Conservation (phyloP, 331 rosid genomes). For the Quercus tomentella region DNA sequence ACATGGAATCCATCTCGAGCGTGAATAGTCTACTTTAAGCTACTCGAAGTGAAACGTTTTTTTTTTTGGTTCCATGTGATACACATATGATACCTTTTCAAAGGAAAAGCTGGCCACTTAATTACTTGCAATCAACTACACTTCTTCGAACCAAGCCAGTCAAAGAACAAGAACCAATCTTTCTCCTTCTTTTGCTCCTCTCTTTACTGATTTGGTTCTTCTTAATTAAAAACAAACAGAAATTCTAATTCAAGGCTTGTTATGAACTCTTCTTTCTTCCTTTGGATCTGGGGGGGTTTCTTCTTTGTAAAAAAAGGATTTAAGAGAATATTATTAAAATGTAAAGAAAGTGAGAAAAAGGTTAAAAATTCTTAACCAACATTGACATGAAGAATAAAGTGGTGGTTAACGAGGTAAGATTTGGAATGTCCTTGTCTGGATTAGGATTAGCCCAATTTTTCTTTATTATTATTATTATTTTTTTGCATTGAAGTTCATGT, state of each 20-base stretch:
- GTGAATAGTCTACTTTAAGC: background rate
- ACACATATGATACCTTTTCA: background rate
- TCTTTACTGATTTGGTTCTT: slow-evolving; percentile 13
- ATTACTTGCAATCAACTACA: background rate
- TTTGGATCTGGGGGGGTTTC: slow-evolving; percentile 44
- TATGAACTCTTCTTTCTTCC: slow-evolving; percentile 20
- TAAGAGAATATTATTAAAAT: slow-evolving; percentile 8
- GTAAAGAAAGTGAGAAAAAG: slow-evolving; percentile 1
- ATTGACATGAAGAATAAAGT: slow-evolving; percentile 43
- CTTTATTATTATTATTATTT: too few species aligned
- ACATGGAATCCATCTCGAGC: background rate
- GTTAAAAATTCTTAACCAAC: slow-evolving; percentile 14
- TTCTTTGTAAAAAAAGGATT: background rate
- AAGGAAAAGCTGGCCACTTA: background rate
- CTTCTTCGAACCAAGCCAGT: background rate
- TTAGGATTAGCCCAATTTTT: background rate
- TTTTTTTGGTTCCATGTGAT: background rate
- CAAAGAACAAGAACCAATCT: background rate
- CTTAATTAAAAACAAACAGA: background rate
- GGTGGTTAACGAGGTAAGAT: slow-evolving; percentile 33
- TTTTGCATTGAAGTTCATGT: background rate
- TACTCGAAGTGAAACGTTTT: background rate
- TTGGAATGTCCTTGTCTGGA: slow-evolving; percentile 30
- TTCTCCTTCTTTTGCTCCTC: slow-evolving; percentile 1
- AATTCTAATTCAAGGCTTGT: slow-evolving; percentile 18